Percentiles rank a stretch among this genome's conserved stretches.
Conservation (phyloP, 2,329 filamentous ascomycete genomes). For the Tricladium varicosporioides region DNA sequence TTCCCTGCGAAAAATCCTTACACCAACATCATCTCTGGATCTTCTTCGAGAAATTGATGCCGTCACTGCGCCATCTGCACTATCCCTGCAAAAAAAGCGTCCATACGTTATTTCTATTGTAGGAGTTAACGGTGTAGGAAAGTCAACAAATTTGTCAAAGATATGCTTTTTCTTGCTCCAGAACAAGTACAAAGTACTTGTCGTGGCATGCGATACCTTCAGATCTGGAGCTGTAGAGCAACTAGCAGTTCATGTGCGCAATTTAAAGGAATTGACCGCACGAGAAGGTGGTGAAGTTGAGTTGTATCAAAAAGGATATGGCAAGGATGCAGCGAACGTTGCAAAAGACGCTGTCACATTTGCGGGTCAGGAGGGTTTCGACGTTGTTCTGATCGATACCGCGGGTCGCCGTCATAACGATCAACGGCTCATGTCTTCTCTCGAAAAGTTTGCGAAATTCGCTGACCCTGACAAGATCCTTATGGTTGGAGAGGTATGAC, state of each 20-base stretch:
- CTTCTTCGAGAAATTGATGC: slow-evolving; percentile 89
- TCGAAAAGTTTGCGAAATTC: slow-evolving; percentile 97
- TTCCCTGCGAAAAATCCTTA: slow-evolving; percentile 91
- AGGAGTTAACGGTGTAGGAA: slow-evolving; percentile 96
- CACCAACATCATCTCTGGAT: slow-evolving; percentile 90
- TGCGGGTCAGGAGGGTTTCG: slow-evolving; percentile 72
- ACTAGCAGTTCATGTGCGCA: slow-evolving; percentile 89
- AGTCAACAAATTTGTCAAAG: slow-evolving; percentile 96
- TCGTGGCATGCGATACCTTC: slow-evolving; percentile 95
- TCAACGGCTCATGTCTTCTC: slow-evolving; percentile 87
- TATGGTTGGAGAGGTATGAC: slow-evolving; percentile 71
- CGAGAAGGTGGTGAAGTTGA: slow-evolving; percentile 85
- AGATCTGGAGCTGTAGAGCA: slow-evolving; percentile 96
- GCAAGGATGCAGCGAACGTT: slow-evolving; percentile 93
- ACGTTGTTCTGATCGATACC: slow-evolving; percentile 96
- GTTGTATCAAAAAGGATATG: slow-evolving; percentile 95
- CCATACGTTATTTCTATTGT: slow-evolving; percentile 98
- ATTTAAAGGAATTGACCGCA: slow-evolving; percentile 82
- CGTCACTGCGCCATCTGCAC: slow-evolving; percentile 64
- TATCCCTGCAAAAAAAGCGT: slow-evolving; percentile 62
- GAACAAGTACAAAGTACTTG: slow-evolving; percentile 93
- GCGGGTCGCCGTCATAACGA: slow-evolving; percentile 95
- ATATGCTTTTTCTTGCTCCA: slow-evolving; percentile 97
- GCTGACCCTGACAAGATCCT: slow-evolving; percentile 97
- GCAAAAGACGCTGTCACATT: slow-evolving; percentile 89